Percentiles rank a stretch among this genome's conserved stretches.
phyloP scores from a whole-genome alignment of 352 stramenopile species.

The Pythium dissimile region DNA sequence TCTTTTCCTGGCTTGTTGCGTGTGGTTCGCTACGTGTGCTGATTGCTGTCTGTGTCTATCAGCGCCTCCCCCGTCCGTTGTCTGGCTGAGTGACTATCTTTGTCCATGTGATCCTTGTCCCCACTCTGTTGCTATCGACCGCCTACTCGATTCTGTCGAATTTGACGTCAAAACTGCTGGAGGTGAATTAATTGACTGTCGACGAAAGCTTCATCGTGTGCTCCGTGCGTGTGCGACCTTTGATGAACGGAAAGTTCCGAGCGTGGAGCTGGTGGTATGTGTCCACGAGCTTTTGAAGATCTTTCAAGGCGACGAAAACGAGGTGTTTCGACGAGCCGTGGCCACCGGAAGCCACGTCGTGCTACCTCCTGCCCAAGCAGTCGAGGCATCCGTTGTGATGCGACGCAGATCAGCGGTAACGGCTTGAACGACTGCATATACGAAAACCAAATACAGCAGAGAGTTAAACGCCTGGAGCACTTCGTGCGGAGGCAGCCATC shows the following conservation, averaged over 20 bases:
- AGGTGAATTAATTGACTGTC: no score
- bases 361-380: neutral
- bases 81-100: slow-evolving; percentile 40
- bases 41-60: no score
- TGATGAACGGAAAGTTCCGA: slow-evolving; percentile 43
- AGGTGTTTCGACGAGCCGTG: slow-evolving; percentile 36
- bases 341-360: neutral
- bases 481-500: no score
- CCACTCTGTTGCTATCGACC: slow-evolving; percentile 40
- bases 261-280: neutral
- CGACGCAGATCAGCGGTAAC: slow-evolving; percentile 1
- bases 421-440: neutral
- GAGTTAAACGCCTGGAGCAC: neutral
- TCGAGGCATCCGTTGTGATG: neutral
- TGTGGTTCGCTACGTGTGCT: no score
- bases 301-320: slow-evolving; percentile 42
- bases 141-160: slow-evolving; percentile 27
- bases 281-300: slow-evolving; percentile 38
- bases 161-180: no score
- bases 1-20: no score
- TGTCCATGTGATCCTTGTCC: slow-evolving; percentile 66
- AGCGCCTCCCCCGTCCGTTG: no score
- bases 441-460: no score
- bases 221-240: slow-evolving; percentile 65
- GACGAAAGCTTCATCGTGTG: slow-evolving; percentile 43